phyloP scores from a whole-genome alignment of 257 asterid genomes.

The Fraxinus americana region DNA sequence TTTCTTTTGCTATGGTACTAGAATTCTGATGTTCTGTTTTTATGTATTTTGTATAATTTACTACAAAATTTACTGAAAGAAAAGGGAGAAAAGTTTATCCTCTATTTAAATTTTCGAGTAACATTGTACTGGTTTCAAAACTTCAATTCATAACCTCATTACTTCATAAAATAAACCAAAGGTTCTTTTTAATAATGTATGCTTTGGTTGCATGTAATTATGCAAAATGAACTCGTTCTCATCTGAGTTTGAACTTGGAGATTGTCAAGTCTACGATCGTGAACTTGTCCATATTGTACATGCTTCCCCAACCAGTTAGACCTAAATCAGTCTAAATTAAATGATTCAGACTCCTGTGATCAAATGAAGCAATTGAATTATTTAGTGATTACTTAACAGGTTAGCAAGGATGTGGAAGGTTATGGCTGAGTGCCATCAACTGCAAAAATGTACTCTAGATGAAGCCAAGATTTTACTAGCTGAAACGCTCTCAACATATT shows the following conservation, averaged over 20 bases:
- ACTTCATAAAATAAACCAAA: no score
- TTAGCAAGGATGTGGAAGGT: conserved; percentile 88
- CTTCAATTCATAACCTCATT: no score
- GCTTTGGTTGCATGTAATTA: neutral
- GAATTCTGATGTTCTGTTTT: no score
- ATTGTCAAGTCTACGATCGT: neutral
- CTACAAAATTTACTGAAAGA: no score
- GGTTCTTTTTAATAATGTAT: neutral
- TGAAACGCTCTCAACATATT: conserved; percentile 62
- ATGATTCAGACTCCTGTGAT: neutral
- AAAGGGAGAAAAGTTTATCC: no score
- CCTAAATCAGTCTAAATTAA: neutral
- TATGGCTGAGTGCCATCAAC: conserved; percentile 93
- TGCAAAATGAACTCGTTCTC: neutral
- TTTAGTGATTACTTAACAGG: conserved; percentile 42
- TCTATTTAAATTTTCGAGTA: no score
- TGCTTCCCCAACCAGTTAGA: neutral
- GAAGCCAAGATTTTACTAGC: conserved; percentile 90
- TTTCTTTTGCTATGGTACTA: no score
- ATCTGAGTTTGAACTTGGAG: neutral
- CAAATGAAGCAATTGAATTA: conserved; percentile 5
- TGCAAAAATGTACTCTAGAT: conserved; percentile 80
- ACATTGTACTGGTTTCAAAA: no score
- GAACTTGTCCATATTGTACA: neutral
- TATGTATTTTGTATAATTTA: no score